Evolutionary conservation across 1,139 yeast genomes (phyloP), one percentile per base, ranked within the genome.

Genomic region (Hyphopichia wangnamkhiaoensis): DNA sequence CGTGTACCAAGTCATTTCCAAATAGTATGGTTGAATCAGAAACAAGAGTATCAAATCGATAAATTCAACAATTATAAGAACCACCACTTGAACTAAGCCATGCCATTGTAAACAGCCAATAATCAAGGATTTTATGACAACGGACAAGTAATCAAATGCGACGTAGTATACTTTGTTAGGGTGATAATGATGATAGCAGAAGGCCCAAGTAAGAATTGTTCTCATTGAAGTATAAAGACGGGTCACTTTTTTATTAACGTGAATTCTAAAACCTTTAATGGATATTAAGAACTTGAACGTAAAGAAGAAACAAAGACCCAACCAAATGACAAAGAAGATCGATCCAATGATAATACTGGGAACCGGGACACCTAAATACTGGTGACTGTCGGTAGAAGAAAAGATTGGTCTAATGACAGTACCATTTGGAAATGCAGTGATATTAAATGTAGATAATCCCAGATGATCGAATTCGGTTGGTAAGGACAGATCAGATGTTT

Each of bases 171-270:
- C 65, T 42, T 63, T 59, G 19, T 63, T 56, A 1, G 82, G 81
- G 20, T 66, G 64, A 49, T 70, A 74, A 24, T 63, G 62, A 42
- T 68, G 65, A 51, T 77, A 79, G 19, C 65, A 53, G 35, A 62
- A 62, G 3, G 74, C 68, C 81, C 82, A 79, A 2, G 68, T 44
- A 39, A 76, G 59, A 34, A 78, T 68, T 2, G 70, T 59, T 41
- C 63, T 70, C 39, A 76, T 62, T 2, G 80, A 75, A 1, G 80
- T 70, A 49, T 77, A 79, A 4, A 79, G 50, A 42, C 59, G 59
- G 8, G 62, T 47, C n/a, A 65, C 52, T 13, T 57, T 59, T n/a
- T 52, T 48, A 39, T 47, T 65, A 18, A 43, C 40, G 7, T 33
- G 37, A 2, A 58, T 15, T 17, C 47, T 46, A 18, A 66, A 30